Evolutionary conservation across 129 eudicot species (phyloP), one percentile per base, ranked within the genome.

Genomic region (Centaurea solstitialis): DNA sequence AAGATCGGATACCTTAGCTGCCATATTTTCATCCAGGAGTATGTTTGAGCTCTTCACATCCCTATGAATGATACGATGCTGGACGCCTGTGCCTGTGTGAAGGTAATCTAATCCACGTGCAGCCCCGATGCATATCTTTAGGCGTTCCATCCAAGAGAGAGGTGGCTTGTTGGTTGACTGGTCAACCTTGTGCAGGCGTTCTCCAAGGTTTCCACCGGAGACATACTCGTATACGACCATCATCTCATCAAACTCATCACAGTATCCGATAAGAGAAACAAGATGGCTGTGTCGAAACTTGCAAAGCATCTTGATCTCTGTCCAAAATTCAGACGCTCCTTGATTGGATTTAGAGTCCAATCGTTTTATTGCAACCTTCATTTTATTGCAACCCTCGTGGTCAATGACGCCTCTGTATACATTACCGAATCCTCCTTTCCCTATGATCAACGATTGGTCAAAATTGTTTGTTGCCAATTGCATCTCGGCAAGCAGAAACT

Each of bases 1-100:
- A 64, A 89, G 81, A 81, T 89, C 93, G 7, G 90, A 86, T 21
- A 89, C 65, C 81, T 89, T 89, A 43, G 88, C 90, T 39, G 83
- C 85, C 57, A 78, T 75, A 43, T 86, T 68, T 61, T 75, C 83
- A 81, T 84, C 87, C 35, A 88, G 37, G 10, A 88, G 76, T 9
- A 88, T 88, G 57, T 88, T 88, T 15, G 92, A 66, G 67, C 77
- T 86, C 81, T 86, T 89, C 5, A 89, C 90, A 23, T 89, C 93
- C 4, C 93, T 37, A 65, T 89, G 93, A 67, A 89, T 86, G 38
- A 84, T 79, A 20, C 84, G 53, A 8, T 79, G 66, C 21, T 57
- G 10, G 10, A 38, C 43, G 0, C 84, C 68, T 12, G 82, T 86
- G 21, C 85, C 87, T 0, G 89, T 83, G 74, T 83, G 89, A 75